A percentile compares a stretch with the other conserved stretches of the same genome.
These are phyloP conservation scores for Raphanus raphanistrum DNA, from an alignment of 345 rosid genomes.

Conservation along the genomic window DNA sequence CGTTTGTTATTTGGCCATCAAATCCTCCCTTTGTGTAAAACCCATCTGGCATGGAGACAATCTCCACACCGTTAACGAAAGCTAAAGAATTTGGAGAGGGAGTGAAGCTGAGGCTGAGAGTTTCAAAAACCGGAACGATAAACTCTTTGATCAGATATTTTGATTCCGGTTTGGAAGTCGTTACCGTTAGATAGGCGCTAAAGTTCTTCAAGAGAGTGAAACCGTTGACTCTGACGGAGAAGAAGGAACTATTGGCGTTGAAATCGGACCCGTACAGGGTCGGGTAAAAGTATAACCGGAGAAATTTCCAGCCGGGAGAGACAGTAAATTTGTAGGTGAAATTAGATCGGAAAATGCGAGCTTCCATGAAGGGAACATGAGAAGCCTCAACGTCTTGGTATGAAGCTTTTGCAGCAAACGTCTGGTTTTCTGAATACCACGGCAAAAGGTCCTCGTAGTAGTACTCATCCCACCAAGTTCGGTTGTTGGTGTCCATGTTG, in stretches of 20 bases:
- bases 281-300: constrained; percentile 40
- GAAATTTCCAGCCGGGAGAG: constrained; percentile 27
- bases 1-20: background rate
- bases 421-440: background rate
- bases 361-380: background rate
- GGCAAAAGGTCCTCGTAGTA: background rate
- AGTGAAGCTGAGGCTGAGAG: constrained; percentile 41
- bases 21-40: constrained; percentile 30
- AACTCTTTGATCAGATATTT: constrained; percentile 23
- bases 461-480: background rate
- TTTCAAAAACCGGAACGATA: constrained; percentile 5
- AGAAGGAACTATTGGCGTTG: background rate
- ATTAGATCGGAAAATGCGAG: constrained; percentile 31
- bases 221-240: constrained; percentile 30
- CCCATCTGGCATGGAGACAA: constrained; percentile 39
- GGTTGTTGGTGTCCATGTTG: background rate
- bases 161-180: background rate
- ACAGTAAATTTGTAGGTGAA: constrained; percentile 28
- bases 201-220: constrained; percentile 41
- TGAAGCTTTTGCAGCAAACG: background rate
- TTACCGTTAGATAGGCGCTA: constrained; percentile 31
- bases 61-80: constrained; percentile 44
- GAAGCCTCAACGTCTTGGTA: background rate
- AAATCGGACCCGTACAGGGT: constrained; percentile 12
- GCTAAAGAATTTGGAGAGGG: constrained; percentile 34